Evolutionary conservation across 2,329 filamentous ascomycete genomes (phyloP).

Genomic region (Hypoxylon sp.): DNA sequence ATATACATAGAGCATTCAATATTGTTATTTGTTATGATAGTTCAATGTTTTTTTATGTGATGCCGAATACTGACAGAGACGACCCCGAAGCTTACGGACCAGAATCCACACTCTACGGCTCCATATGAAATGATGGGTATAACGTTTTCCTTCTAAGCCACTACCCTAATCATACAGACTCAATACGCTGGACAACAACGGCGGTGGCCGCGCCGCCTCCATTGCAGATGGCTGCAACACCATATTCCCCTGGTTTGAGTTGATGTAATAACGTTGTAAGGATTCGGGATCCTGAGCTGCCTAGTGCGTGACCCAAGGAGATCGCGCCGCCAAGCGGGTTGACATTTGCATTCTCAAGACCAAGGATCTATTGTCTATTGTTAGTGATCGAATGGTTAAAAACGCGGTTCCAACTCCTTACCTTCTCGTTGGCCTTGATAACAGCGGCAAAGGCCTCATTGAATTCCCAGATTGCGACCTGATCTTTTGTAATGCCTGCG

Average conservation of each 20-base stretch:
- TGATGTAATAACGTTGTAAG: constrained; percentile 92
- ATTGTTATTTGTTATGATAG: neutral
- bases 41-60: neutral
- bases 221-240: constrained; percentile 96
- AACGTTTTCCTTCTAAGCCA: constrained; percentile 13
- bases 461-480: constrained; percentile 97
- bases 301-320: constrained; percentile 90
- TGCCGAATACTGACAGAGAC: neutral
- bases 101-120: neutral
- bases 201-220: constrained; percentile 94
- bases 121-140: constrained; percentile 26
- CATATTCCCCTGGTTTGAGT: constrained; percentile 91
- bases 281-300: constrained; percentile 93
- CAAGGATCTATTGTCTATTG: constrained; percentile 73
- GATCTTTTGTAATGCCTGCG: constrained; percentile 90
- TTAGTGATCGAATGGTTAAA: constrained; percentile 36
- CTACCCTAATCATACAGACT: constrained; percentile 62
- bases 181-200: constrained; percentile 88
- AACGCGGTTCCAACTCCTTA: constrained; percentile 52
- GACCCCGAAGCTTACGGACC: neutral
- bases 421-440: constrained; percentile 94
- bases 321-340: constrained; percentile 94
- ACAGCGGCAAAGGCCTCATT: constrained; percentile 98
- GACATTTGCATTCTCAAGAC: constrained; percentile 82
- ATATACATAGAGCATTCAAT: no score